Base-by-base conservation (phyloP, 1,284 basidiomycete genomes). In the Quambalaria eucalypti region DNA sequence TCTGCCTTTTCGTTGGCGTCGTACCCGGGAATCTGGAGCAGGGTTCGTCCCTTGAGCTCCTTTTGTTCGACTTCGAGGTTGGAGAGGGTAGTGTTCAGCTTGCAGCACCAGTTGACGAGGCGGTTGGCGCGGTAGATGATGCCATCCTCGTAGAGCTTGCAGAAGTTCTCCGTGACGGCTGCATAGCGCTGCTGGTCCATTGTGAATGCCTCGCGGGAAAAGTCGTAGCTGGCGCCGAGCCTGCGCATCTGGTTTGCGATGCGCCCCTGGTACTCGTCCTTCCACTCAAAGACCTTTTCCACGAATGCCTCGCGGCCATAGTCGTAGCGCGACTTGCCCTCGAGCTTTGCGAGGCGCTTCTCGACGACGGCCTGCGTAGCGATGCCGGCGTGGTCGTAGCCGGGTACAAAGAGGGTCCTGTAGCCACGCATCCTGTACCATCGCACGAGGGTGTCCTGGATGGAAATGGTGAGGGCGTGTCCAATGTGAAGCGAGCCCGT, bases 321-420 rank as follows among this genome's bases (percentile, higher is more conserved):
- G 77, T 98, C 89, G 77, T 97, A 91, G 55, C 93, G 81, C 1
- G 88, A 88, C 78, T 87, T 81, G 14, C 89, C 88, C 51, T 86
- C 82, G 1, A 82, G 78, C 79, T 95, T 97, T 78, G 84, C 86
- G 54, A 98, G 72, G 31, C 92, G 82, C 77, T 90, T 91, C 77
- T 98, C 95, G 2, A 98, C 95, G 28, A 99, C 93, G 49, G 90
- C 90, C 77, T 99, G 95, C 0, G 95, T 98, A 0, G 93, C 93
- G 63, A 99, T 98, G 68, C 93, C 92, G 4, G 95, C 95, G 74
- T 99, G 95, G 77, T 99, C 95, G 72, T 92, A 98, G 7, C 95
- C 95, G 0, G 95, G 95, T 2, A 87, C 84, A 72, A 88, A 98
- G 1, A 97, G 80, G 0, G 87, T 87, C 4, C 90, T 89, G 78